Conservation (phyloP, 148 eudicot species). For the Fagopyrum homotropicum region DNA sequence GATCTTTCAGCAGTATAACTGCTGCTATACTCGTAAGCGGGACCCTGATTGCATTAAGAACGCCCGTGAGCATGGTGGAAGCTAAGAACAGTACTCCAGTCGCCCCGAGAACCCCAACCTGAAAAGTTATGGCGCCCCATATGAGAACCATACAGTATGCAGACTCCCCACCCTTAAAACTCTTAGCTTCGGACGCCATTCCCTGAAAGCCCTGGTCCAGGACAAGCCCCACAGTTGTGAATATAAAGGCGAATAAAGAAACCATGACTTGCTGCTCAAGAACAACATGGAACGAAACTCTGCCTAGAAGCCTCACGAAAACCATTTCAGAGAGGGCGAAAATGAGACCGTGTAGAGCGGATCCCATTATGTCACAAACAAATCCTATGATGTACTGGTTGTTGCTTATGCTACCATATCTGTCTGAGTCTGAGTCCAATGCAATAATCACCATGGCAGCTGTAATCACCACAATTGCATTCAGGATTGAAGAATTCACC, state of each 20-base stretch:
- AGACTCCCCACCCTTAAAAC: slow-evolving; percentile 47
- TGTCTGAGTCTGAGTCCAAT: slow-evolving; percentile 62
- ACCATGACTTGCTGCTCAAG: slow-evolving; percentile 87
- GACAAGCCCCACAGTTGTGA: slow-evolving; percentile 55
- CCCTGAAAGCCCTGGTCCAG: slow-evolving; percentile 32
- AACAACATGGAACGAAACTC: slow-evolving; percentile 68
- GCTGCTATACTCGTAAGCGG: slow-evolving; percentile 83
- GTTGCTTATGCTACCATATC: slow-evolving; percentile 36
- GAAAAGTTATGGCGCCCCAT: slow-evolving; percentile 66
- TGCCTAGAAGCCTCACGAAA: slow-evolving; percentile 49
- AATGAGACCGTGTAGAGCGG: slow-evolving; percentile 69
- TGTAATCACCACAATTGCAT: slow-evolving; percentile 55
- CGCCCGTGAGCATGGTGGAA: slow-evolving; percentile 74
- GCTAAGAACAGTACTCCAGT: slow-evolving; percentile 61
- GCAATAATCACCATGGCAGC: slow-evolving; percentile 65
- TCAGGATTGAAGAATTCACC: slow-evolving; percentile 51
- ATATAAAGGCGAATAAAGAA: slow-evolving; percentile 55
- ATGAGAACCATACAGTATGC: slow-evolving; percentile 51
- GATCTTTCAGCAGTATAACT: slow-evolving; percentile 54
- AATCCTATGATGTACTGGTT: slow-evolving; percentile 55
- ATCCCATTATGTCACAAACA: slow-evolving; percentile 63
- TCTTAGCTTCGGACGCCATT: slow-evolving; percentile 49
- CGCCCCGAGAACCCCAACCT: slow-evolving; percentile 62
- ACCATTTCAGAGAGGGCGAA: slow-evolving; percentile 74
- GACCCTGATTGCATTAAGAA: slow-evolving; percentile 68